Base-by-base conservation (phyloP, 1,284 basidiomycete species). In the Lentinus polychrous region DNA sequence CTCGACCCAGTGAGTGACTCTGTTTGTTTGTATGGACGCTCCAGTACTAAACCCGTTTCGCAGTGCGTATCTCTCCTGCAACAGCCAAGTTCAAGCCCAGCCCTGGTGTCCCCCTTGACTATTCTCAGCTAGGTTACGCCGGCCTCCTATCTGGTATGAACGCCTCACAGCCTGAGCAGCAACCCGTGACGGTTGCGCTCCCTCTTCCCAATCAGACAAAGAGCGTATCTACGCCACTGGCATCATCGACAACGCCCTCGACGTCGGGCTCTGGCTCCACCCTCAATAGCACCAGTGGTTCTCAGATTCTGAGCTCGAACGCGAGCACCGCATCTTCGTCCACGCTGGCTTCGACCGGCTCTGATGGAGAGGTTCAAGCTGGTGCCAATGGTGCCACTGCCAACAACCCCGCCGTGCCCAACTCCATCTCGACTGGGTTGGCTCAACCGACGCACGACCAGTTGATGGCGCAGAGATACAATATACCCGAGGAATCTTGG, bases 21-120 rank as follows among this genome's bases (percentile, higher is more conserved):
- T 27, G 34, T 23, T 32, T 53, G 52, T 42, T 48, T 20, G 4
- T 38, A 23, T n/a, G 23, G 18, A 3, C 22, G 32, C 14, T 5
- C 15, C n/a, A 34, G 64, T 54, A 48, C 53, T 55, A 36, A 52
- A 33, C 40, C 52, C 37, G 47, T 39, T 39, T 31, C 52, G 41
- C 58, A 90, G 87, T 91, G 88, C 84, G 89, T 49, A 89, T 91
- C 53, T 91, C 89, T 8, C 86, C 88, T 22, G 88, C 88, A n/a
- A 91, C 89, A 0, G 88, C 88, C 15, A 91, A 91, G 63, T 86
- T 83, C 68, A 91, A 88, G 65, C 73, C 78, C 2, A 74, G 77
- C 8, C 69, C 71, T 2, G 60, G 67, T n/a, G 58, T 70, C 39
- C 57, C 69, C 8, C 57, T 73, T 46, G 78, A 79, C 48, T 63